phyloP scores from a whole-genome alignment of 148 eudicot species.

The Dianthus caryophyllus region DNA sequence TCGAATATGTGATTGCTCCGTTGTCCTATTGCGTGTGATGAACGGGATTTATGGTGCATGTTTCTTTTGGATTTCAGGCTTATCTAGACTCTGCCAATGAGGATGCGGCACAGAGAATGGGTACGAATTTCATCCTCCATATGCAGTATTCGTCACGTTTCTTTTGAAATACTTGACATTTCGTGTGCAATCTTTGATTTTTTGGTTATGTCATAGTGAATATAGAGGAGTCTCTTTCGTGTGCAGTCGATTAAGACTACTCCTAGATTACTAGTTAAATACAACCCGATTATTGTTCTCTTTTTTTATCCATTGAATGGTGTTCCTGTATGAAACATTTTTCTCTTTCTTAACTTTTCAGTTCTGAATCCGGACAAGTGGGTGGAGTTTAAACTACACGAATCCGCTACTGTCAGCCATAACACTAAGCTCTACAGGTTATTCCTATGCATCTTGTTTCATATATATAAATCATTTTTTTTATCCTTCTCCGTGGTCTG shows the following conservation, averaged over 20 bases:
- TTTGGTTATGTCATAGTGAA: neutral
- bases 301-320: too few relatives aligned
- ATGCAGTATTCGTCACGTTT: neutral
- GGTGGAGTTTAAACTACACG: slow-evolving; percentile 84
- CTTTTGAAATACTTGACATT: neutral
- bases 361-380: slow-evolving; percentile 87
- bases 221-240: neutral
- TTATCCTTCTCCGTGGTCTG: neutral
- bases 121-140: slow-evolving; percentile 32
- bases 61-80: slow-evolving; percentile 39
- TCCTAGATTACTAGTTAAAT: too few relatives aligned
- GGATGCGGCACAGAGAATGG: slow-evolving; percentile 45
- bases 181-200: neutral
- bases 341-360: slow-evolving; percentile 22
- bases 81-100: slow-evolving; percentile 61
- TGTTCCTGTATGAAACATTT: slow-evolving; percentile 8
- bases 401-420: slow-evolving; percentile 86
- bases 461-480: neutral
- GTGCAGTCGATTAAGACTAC: too few relatives aligned
- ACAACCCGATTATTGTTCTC: too few relatives aligned
- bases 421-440: slow-evolving; percentile 90
- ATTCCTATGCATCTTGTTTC: slow-evolving; percentile 17
- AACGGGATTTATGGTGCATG: slow-evolving; percentile 2
- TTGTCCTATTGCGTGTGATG: neutral
- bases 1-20: neutral